Conservation (phyloP, 768 basidiomycete genomes). For the Pulveroboletus sp. region DNA sequence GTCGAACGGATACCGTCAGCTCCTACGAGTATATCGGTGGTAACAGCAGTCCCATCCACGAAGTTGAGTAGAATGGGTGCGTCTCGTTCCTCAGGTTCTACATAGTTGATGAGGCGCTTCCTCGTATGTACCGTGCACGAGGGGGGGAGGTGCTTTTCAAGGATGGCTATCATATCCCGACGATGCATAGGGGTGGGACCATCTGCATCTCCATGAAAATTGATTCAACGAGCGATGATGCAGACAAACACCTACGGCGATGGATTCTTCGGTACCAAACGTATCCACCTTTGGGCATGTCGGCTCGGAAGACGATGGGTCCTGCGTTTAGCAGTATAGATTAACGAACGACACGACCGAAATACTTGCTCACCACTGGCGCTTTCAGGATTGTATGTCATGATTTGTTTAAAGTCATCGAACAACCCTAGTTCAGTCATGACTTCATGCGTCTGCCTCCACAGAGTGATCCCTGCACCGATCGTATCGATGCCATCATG, state of each 20-base stretch:
- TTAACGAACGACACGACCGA: slow-evolving; percentile 1
- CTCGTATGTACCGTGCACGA: slow-evolving; percentile 15
- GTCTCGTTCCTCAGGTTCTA: slow-evolving; percentile 1
- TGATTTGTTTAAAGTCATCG: slow-evolving; percentile 28
- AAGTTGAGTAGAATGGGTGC: slow-evolving; percentile 19
- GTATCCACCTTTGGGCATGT: slow-evolving; percentile 31
- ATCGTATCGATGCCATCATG: slow-evolving; percentile 36
- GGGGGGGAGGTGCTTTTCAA: slow-evolving; percentile 17
- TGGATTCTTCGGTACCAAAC: slow-evolving; percentile 24
- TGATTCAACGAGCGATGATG: neutral
- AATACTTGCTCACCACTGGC: slow-evolving; percentile 7
- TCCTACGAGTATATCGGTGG: slow-evolving; percentile 42
- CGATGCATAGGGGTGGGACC: slow-evolving; percentile 17
- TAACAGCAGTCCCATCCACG: slow-evolving; percentile 16
- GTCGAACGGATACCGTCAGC: slow-evolving; percentile 41
- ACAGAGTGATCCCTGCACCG: slow-evolving; percentile 44
- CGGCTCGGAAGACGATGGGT: slow-evolving; percentile 14
- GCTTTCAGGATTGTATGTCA: slow-evolving; percentile 9
- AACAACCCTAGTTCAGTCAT: slow-evolving; percentile 41
- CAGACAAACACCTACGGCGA: slow-evolving; percentile 15
- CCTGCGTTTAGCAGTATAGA: slow-evolving; percentile 25
- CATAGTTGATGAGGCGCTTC: slow-evolving; percentile 22
- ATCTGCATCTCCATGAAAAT: neutral
- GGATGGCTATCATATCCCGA: slow-evolving; percentile 17
- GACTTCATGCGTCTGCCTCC: slow-evolving; percentile 45